phyloP scores from a whole-genome alignment of 495 filamentous ascomycete genomes.

The Penicillium ochrochloron region DNA sequence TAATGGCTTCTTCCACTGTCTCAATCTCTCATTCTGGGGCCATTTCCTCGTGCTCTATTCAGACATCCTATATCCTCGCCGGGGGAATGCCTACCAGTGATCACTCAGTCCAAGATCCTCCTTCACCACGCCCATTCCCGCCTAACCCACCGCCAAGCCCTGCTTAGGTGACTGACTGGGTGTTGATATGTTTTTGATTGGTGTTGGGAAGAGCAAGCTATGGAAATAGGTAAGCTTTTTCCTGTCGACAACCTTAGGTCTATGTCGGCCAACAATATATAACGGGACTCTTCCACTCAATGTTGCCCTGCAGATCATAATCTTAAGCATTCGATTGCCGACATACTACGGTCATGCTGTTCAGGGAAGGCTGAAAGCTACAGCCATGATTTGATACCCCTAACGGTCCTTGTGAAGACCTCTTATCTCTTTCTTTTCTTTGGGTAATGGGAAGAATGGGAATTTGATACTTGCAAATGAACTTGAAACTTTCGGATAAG shows the following conservation, averaged over 20 bases:
- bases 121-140: conserved; percentile 47
- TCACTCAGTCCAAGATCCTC: conserved; percentile 41
- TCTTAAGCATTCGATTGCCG: conserved; percentile 8
- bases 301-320: neutral
- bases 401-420: neutral
- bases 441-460: neutral
- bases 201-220: conserved; percentile 24
- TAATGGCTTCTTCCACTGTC: conserved; percentile 14
- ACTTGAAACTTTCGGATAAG: neutral
- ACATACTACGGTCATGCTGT: neutral
- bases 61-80: conserved; percentile 9
- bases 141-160: conserved; percentile 52
- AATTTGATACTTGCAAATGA: neutral
- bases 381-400: conserved; percentile 11
- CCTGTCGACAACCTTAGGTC: too few relatives aligned
- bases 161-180: conserved; percentile 26
- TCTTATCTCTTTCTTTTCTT: neutral
- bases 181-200: conserved; percentile 15
- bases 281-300: neutral
- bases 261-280: neutral
- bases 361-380: neutral
- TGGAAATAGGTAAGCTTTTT: conserved; percentile 24
- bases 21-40: neutral
- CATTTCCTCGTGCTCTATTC: neutral
- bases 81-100: conserved; percentile 20